Evolutionary conservation across 2,329 filamentous ascomycete species (phyloP), one percentile per base, ranked within the genome.

Genomic region (Claviceps sp.): DNA sequence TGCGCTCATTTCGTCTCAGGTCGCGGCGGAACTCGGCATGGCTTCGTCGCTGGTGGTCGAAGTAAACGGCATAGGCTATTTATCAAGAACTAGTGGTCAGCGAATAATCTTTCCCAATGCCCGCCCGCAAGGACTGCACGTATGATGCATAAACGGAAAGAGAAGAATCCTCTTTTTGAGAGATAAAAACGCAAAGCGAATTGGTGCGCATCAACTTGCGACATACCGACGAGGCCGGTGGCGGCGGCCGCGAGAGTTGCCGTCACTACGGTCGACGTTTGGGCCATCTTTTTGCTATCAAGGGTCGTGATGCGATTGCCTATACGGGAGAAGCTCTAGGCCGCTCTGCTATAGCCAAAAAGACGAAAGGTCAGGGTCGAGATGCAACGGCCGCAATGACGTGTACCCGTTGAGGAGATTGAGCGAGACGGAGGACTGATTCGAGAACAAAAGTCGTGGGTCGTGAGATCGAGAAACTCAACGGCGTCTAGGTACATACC

Each of bases 1-100:
- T 78, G 70, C 86, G 85, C 67, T 86, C 84, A 69, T 88, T 86
- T 64, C 84, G 81, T 68, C 86, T 86, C 62, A 86, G 70, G 62
- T 77, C 71, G 64, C 80, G 79, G 61, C 82, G 76, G 72, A 85
- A 86, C 60, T 82, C 77, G 62, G 80, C 70, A 61, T 82, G 73
- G 63, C 72, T 75, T 58, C 82, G 79, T 60, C 82, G 77, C 64
- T 78, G 75, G 63, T 82, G 77, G 68, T 86, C 82, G 67, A 86
- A 86, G 70, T 83, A 86, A 60, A 79, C 66, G 57, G 76, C 81
- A 62, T 85, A 85, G 59, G 77, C 80, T 83, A 61, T 41, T 38
- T 14, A 11, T 1, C 9, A 34, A 11, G 30, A 34, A 34, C 9
- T 34, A 34, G 30, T 34, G 30, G 9, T 34, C 30, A 34, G 30